These are phyloP conservation scores for Daedalea quercina DNA, from an alignment of 768 basidiomycete genomes.

Conservation along the genomic window DNA sequence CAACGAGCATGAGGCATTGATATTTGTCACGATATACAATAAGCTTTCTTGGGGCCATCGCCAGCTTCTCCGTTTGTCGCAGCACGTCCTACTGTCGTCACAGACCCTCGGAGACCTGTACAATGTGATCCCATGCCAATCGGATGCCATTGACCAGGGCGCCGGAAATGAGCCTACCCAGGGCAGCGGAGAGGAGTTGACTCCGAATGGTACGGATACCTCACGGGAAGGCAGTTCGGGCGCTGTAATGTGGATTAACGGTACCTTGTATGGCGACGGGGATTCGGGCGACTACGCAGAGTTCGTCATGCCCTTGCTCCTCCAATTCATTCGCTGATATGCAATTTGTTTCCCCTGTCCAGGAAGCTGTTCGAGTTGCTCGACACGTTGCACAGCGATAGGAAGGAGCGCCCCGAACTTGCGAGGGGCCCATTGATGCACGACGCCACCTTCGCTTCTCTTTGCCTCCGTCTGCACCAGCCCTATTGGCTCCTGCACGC, in stretches of 20 bases:
- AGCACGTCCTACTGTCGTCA: slow-evolving; percentile 62
- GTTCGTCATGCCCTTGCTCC: slow-evolving; percentile 29
- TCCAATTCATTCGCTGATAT: neutral
- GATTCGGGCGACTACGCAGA: slow-evolving; percentile 48
- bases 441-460: slow-evolving; percentile 43
- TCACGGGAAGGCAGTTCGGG: slow-evolving; percentile 20
- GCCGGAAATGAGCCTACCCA: slow-evolving; percentile 24
- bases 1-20: slow-evolving; percentile 33
- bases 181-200: slow-evolving; percentile 26
- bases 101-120: slow-evolving; percentile 65
- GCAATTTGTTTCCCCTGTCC: neutral
- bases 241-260: slow-evolving; percentile 58
- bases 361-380: slow-evolving; percentile 45
- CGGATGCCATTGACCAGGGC: slow-evolving; percentile 46
- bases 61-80: slow-evolving; percentile 54
- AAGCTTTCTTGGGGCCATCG: slow-evolving; percentile 56
- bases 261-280: slow-evolving; percentile 50
- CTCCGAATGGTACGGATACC: neutral
- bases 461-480: slow-evolving; percentile 57
- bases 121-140: slow-evolving; percentile 52
- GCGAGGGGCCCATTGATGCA: slow-evolving; percentile 36
- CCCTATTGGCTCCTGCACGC: slow-evolving; percentile 81
- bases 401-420: slow-evolving; percentile 26
- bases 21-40: slow-evolving; percentile 56
- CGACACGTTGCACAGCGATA: slow-evolving; percentile 22